phyloP scores from a whole-genome alignment of 1,284 basidiomycete species.

The Moesziomyces antarcticus region DNA sequence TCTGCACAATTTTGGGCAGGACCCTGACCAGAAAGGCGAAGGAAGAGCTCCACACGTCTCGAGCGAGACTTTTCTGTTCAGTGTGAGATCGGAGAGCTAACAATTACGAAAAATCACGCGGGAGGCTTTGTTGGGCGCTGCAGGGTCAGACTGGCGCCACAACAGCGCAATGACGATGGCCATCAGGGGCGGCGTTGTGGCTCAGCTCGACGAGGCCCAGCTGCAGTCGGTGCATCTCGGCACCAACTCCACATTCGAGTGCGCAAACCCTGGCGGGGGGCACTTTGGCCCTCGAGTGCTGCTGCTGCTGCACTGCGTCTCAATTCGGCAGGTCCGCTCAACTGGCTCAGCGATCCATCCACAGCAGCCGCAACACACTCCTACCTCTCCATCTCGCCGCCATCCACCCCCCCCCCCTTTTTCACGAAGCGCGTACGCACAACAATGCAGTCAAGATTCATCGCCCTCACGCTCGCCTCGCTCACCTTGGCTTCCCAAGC shows the following conservation, averaged over 20 bases:
- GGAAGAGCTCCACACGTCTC: slow-evolving; percentile 2
- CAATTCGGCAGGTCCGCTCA: slow-evolving; percentile 16
- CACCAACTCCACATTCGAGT: slow-evolving; percentile 29
- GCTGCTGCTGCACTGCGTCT: background rate
- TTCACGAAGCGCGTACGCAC: background rate
- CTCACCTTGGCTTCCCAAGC: slow-evolving; percentile 36
- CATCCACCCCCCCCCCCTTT: slow-evolving; percentile 4
- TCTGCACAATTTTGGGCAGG: background rate
- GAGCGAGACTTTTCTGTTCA: background rate
- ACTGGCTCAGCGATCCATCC: slow-evolving; percentile 1
- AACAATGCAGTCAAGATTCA: slow-evolving; percentile 22
- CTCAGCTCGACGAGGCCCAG: slow-evolving; percentile 2
- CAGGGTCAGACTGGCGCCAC: background rate
- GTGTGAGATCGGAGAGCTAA: slow-evolving; percentile 5
- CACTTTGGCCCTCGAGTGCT: slow-evolving; percentile 6
- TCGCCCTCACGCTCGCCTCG: slow-evolving; percentile 31
- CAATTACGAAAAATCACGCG: too few relatives aligned
- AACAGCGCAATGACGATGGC: slow-evolving; percentile 19
- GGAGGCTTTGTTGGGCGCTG: too few relatives aligned
- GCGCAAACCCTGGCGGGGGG: background rate
- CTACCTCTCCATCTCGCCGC: background rate
- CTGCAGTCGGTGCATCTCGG: too few relatives aligned
- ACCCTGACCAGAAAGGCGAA: slow-evolving; percentile 2
- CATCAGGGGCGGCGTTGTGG: slow-evolving; percentile 5
- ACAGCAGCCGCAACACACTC: too few relatives aligned